phyloP scores from a whole-genome alignment of 495 filamentous ascomycete species.

The Acidiella bohemica region DNA sequence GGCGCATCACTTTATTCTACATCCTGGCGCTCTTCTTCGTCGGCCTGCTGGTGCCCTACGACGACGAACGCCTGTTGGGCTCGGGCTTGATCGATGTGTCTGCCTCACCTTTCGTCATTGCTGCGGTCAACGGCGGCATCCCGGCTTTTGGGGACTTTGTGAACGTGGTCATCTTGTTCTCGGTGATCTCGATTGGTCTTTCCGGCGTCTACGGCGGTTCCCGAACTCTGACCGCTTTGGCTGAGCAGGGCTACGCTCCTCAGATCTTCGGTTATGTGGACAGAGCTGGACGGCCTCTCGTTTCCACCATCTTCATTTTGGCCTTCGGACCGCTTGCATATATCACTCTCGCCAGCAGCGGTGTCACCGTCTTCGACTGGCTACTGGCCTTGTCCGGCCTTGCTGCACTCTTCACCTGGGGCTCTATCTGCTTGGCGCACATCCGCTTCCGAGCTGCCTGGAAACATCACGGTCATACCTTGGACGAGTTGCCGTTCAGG shows the following conservation, averaged over 20 bases:
- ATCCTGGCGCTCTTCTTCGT: slow-evolving; percentile 26
- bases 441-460: slow-evolving; percentile 62
- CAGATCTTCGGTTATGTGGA: slow-evolving; percentile 30
- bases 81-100: slow-evolving; percentile 17
- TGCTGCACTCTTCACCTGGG: slow-evolving; percentile 56
- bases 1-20: slow-evolving; percentile 37
- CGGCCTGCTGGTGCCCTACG: slow-evolving; percentile 28
- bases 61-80: slow-evolving; percentile 21
- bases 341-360: slow-evolving; percentile 17
- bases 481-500: slow-evolving; percentile 59
- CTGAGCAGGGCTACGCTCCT: slow-evolving; percentile 29
- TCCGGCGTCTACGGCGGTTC: slow-evolving; percentile 29
- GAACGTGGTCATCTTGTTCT: slow-evolving; percentile 31
- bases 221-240: slow-evolving; percentile 29
- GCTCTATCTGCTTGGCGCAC: slow-evolving; percentile 55
- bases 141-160: slow-evolving; percentile 26
- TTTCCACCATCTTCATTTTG: slow-evolving; percentile 3
- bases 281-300: slow-evolving; percentile 25
- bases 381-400: slow-evolving; percentile 56
- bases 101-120: slow-evolving; percentile 30
- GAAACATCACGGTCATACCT: slow-evolving; percentile 45
- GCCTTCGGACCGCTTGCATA: slow-evolving; percentile 30
- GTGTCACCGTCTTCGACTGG: slow-evolving; percentile 41
- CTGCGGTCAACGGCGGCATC: slow-evolving; percentile 28
- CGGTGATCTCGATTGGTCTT: slow-evolving; percentile 30